These are phyloP conservation scores for Lipomyces chichibuensis DNA, from an alignment of 805 yeast species.

Conservation along the genomic window DNA sequence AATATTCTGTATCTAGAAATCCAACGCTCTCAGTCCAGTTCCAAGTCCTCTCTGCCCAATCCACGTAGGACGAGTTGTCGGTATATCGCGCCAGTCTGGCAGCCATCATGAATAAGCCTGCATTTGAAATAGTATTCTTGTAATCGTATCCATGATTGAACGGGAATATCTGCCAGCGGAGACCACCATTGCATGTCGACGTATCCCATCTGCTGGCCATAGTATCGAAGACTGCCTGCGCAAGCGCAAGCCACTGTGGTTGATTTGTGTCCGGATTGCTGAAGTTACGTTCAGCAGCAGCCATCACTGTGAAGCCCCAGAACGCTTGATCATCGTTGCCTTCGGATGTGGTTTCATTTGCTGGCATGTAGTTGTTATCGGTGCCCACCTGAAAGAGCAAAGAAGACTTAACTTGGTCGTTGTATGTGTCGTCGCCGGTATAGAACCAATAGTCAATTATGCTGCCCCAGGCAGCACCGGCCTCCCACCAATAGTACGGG, in stretches of 20 bases:
- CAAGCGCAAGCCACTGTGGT: conserved; percentile 80
- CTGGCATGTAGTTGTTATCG: conserved; percentile 77
- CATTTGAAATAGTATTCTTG: conserved; percentile 85
- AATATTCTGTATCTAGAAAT: conserved; percentile 46
- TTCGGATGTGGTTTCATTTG: conserved; percentile 87
- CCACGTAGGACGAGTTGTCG: conserved; percentile 65
- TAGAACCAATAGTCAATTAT: conserved; percentile 76
- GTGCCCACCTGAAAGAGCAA: conserved; percentile 73
- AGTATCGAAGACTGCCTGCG: conserved; percentile 87
- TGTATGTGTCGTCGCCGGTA: conserved; percentile 71
- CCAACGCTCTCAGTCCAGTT: conserved; percentile 64
- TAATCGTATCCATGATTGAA: conserved; percentile 95
- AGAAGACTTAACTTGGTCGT: conserved; percentile 60
- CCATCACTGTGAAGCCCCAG: conserved; percentile 93
- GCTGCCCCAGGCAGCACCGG: conserved; percentile 83
- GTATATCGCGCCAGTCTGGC: conserved; percentile 85
- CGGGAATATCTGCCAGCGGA: conserved; percentile 93
- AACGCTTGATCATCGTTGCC: conserved; percentile 98
- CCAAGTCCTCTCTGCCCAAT: conserved; percentile 69
- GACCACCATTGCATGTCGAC: conserved; percentile 75
- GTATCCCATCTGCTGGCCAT: conserved; percentile 89
- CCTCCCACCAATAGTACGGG: conserved; percentile 98
- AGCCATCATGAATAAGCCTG: conserved; percentile 75
- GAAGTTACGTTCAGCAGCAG: conserved; percentile 87
- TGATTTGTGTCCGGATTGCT: conserved; percentile 62